A percentile compares a stretch with the other conserved stretches of the same genome.
phyloP scores from a whole-genome alignment of 495 filamentous ascomycete genomes.

The Xylaria palmicola region DNA sequence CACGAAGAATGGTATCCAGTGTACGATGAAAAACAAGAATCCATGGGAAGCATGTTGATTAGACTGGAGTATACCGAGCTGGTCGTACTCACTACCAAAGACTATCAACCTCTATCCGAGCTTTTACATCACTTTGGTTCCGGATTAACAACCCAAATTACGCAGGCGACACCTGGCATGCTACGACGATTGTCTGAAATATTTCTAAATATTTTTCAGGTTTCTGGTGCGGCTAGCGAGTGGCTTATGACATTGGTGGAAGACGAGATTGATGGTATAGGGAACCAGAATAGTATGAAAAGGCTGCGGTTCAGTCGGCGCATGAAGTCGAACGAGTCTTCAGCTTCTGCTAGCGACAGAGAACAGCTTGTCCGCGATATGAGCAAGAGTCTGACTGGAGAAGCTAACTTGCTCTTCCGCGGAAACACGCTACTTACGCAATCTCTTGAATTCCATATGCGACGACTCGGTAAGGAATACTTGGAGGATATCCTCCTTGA shows the following conservation, averaged over 20 bases:
- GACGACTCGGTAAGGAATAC: slow-evolving; percentile 89
- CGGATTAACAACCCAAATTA: slow-evolving; percentile 81
- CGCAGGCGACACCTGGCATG: slow-evolving; percentile 71
- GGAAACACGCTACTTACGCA: slow-evolving; percentile 96
- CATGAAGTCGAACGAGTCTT: slow-evolving; percentile 76
- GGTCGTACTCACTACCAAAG: slow-evolving; percentile 79
- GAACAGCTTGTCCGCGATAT: slow-evolving; percentile 60
- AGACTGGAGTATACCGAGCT: slow-evolving; percentile 81
- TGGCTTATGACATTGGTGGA: slow-evolving; percentile 94
- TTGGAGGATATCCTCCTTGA: slow-evolving; percentile 84
- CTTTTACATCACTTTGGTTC: slow-evolving; percentile 81
- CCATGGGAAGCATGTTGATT: slow-evolving; percentile 84
- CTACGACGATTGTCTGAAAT: slow-evolving; percentile 79
- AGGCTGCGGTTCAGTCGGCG: slow-evolving; percentile 73
- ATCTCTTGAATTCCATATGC: slow-evolving; percentile 92
- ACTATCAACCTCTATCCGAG: slow-evolving; percentile 83
- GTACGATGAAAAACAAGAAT: slow-evolving; percentile 65
- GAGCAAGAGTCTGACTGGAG: slow-evolving; percentile 62
- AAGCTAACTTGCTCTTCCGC: slow-evolving; percentile 93
- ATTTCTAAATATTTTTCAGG: slow-evolving; percentile 92
- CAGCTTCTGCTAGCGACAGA: slow-evolving; percentile 55
- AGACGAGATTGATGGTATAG: slow-evolving; percentile 92
- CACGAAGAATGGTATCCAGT: slow-evolving; percentile 90
- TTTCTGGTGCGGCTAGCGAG: slow-evolving; percentile 80
- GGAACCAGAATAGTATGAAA: slow-evolving; percentile 69